Base-by-base conservation (phyloP, 225 moss, liverwort and hornwort species). In the Takakia lepidozioides region DNA sequence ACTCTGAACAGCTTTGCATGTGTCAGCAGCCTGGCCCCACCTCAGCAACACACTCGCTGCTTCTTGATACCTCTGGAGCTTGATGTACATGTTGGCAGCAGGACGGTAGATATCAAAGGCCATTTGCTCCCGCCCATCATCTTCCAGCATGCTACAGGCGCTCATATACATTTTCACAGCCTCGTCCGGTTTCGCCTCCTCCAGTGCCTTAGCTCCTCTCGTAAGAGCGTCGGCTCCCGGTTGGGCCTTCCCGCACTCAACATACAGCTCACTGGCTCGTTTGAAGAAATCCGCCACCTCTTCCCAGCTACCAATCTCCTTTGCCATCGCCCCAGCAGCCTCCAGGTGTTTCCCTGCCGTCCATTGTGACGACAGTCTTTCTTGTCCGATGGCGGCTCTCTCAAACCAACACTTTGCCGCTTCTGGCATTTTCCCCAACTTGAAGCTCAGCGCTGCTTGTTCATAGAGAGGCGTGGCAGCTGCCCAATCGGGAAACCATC, bases 301-400 rank as follows among this genome's bases (percentile, higher is more conserved):
- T 18, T 47, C 43, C 77, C 77, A 83, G 11, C 52, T 54, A 25
- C 70, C 69, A 21, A 78, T 43, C 51, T 83, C 82, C 53, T 74
- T 83, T 14, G 82, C 82, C 48, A 83, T 30, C 11, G 57, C 63
- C 34, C 73, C 82, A 37, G 79, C 74, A 47, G 66, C 54, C 55
- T 80, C 78, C 38, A 79, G 69, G 56, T 95, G 95, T 46, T 87
- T 95, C 48, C 90, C 87, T 55, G 95, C 89, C 47, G 82, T 63
- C 95, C 95, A 95, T 53, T 77, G 84, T 68, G 90, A 95, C 40
- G 74, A 59, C 37, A 87, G 65, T 67, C 84, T 65, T 58, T 90
- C 95, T 75, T 95, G 95, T 38, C 95, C 95, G 4, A 59, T 75
- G 0, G 87, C 86, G 63, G 95, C 95, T 67, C 80, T 90, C 65